Base-by-base conservation (phyloP, 176 grass and related monocot species). In the Oryza brachyantha region DNA sequence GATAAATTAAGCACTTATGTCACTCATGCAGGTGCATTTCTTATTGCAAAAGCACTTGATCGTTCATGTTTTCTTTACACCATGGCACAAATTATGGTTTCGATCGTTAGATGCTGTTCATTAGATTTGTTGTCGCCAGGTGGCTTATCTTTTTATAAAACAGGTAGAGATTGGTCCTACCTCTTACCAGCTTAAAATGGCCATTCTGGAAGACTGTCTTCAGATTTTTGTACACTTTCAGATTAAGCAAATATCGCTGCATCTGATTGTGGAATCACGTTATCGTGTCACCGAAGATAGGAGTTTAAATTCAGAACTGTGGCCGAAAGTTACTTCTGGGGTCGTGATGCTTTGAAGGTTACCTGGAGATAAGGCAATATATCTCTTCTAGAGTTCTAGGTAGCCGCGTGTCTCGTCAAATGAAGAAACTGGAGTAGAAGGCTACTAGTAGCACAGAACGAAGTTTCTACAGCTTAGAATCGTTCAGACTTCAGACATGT, bases 41-140 rank as follows among this genome's bases (percentile, higher is more conserved):
- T 4, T 32, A 32, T 32, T 32, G 31, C 31, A 32, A 32, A 32
- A 4, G 3, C 2, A 2, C 4, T 32, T 36, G 27, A 1, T 8
- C 19, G 19, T 66, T 8, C 19, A 28, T 66, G 28, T 17, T 1
- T 14, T 10, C 28, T 50, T 75, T 75, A 80, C 37, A 75, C 37
- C 29, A 29, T 48, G 60, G 62, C 29, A 34, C 36, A 79, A 74
- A 67, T 80, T 22, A 73, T 67, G 36, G 61, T 66, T 70, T 70
- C 35, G 37, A 38, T 38, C 37, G 36, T 24, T 70, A 24, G 78
- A 80, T 70, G 29, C 36, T 31, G 21, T 62, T 62, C 22, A 25
- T 48, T n/a, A 60, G 36, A 83, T 68, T 34, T 72, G 0, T 13
- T 13, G 0, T 27, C 50, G 22, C 13, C 12, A 59, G 21, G 11